Percentiles rank a stretch among this genome's conserved stretches.
These are phyloP conservation scores for Hortaea sp. DNA, from an alignment of 2,329 filamentous ascomycete species.

Conservation along the genomic window DNA sequence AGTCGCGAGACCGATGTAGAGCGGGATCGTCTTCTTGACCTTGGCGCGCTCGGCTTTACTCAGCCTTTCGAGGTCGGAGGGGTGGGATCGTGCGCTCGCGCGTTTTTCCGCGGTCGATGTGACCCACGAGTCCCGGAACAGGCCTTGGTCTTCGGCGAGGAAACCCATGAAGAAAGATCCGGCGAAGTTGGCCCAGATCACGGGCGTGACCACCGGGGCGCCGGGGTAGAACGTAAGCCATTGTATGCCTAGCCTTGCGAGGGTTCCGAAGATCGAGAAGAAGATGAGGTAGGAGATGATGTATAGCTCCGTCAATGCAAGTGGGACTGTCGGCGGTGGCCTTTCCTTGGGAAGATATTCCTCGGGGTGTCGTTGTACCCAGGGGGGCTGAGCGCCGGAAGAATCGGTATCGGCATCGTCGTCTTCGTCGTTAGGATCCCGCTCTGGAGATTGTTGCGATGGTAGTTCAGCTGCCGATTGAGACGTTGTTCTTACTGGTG, in stretches of 20 bases:
- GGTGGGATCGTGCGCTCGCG: conserved; percentile 24
- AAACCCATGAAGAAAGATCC: conserved; percentile 81
- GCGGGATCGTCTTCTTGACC: conserved; percentile 73
- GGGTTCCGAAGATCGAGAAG: conserved; percentile 75
- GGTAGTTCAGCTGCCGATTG: conserved; percentile 7
- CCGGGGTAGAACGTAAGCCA: conserved; percentile 71
- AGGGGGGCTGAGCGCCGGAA: conserved; percentile 5
- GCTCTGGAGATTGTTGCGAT: not conserved
- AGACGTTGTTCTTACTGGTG: conserved; percentile 4
- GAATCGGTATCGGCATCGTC: conserved; percentile 5
- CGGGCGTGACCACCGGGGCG: conserved; percentile 61
- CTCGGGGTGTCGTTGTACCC: conserved; percentile 6
- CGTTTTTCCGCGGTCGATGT: not conserved
- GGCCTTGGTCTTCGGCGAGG: conserved; percentile 62
- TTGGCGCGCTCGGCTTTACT: conserved; percentile 31
- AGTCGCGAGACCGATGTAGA: conserved; percentile 78
- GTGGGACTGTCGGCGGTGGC: conserved; percentile 11
- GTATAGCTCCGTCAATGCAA: conserved; percentile 37
- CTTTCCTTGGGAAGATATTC: conserved; percentile 6
- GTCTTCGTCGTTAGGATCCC: not conserved
- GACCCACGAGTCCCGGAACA: conserved; percentile 60
- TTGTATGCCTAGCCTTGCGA: conserved; percentile 71
- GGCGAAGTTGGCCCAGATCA: conserved; percentile 79
- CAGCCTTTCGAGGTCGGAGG: conserved; percentile 20
- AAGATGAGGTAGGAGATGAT: conserved; percentile 73